Evolutionary conservation across 2,329 filamentous ascomycete genomes (phyloP).

Genomic region (Clathrospora elynae): DNA sequence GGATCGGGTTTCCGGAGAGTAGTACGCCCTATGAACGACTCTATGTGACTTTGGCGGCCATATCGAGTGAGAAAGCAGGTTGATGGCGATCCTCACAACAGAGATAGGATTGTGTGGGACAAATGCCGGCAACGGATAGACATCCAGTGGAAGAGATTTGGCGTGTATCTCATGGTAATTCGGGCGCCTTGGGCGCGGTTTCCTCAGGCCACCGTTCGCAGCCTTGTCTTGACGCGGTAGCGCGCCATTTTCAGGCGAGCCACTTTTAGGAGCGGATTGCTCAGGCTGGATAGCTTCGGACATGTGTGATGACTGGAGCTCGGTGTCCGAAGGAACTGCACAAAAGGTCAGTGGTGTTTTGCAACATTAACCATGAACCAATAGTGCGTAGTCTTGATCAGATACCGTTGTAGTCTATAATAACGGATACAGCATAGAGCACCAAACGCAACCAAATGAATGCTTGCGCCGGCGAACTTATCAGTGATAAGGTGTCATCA

Average conservation of each 20-base stretch:
- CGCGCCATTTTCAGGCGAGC: slow-evolving; percentile 11
- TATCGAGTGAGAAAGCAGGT: slow-evolving; percentile 75
- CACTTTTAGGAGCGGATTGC: slow-evolving; percentile 14
- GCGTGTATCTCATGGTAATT: slow-evolving; percentile 78
- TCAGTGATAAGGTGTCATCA: slow-evolving; percentile 39
- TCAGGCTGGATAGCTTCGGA: slow-evolving; percentile 14
- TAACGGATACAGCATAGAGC: slow-evolving; percentile 42
- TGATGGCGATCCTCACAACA: slow-evolving; percentile 76
- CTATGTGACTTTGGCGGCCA: slow-evolving; percentile 68
- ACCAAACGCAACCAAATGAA: slow-evolving; percentile 40
- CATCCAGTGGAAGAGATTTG: slow-evolving; percentile 77
- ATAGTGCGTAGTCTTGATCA: slow-evolving; percentile 26
- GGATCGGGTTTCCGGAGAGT: slow-evolving; percentile 80
- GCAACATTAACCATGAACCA: slow-evolving; percentile 1
- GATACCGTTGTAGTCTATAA: slow-evolving; percentile 50
- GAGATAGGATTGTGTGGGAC: slow-evolving; percentile 93
- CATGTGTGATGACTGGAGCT: slow-evolving; percentile 19
- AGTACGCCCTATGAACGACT: slow-evolving; percentile 72
- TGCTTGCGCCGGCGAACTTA: slow-evolving; percentile 32
- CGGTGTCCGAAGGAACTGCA: slow-evolving; percentile 17
- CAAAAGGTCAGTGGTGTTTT: slow-evolving; percentile 13
- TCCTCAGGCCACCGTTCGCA: slow-evolving; percentile 27
- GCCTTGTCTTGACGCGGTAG: slow-evolving; percentile 17
- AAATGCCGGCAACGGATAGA: slow-evolving; percentile 83
- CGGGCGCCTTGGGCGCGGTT: slow-evolving; percentile 48